A percentile compares a stretch with the other conserved stretches of the same genome.
Conservation (phyloP, 352 stramenopile genomes). For the Pythium rishiriense region DNA sequence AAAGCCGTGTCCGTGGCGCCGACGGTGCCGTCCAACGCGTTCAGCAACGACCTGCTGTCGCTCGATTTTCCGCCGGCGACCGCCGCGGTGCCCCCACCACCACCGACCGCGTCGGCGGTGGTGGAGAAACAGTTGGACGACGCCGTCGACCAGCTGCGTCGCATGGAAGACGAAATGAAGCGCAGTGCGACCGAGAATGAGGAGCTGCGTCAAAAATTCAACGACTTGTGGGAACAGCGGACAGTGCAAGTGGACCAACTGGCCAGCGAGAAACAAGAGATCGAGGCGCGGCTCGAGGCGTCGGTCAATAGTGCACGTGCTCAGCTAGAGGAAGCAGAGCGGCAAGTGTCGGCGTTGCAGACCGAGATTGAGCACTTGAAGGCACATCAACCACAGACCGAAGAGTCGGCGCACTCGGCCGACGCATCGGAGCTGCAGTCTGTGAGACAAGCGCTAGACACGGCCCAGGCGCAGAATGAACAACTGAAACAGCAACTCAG, state of each 20-base stretch:
- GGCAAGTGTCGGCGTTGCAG: conserved; percentile 14
- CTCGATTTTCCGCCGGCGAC: conserved; percentile 11
- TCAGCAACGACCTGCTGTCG: conserved; percentile 24
- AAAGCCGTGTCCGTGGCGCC: neutral
- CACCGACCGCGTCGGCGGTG: neutral
- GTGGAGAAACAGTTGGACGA: conserved; percentile 41
- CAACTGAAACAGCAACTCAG: conserved; percentile 2
- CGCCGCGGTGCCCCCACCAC: neutral
- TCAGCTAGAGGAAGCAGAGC: neutral
- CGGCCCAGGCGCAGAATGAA: conserved; percentile 1
- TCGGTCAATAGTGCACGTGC: conserved; percentile 12
- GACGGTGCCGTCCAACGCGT: conserved; percentile 3
- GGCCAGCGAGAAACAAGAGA: conserved; percentile 16
- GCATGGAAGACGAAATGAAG: conserved; percentile 43
- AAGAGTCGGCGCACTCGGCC: neutral
- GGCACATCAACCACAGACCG: neutral
- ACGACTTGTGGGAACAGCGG: conserved; percentile 27
- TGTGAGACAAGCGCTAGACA: neutral
- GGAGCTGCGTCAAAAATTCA: conserved; percentile 24
- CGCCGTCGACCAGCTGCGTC: conserved; percentile 40
- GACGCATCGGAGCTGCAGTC: neutral
- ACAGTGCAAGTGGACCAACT: conserved; percentile 16
- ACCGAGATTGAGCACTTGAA: conserved; percentile 13
- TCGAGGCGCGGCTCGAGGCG: conserved; percentile 32
- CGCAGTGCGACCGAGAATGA: conserved; percentile 27